Base-by-base conservation (phyloP, 176 grass and related monocot genomes). In the Alloteropsis semialata region DNA sequence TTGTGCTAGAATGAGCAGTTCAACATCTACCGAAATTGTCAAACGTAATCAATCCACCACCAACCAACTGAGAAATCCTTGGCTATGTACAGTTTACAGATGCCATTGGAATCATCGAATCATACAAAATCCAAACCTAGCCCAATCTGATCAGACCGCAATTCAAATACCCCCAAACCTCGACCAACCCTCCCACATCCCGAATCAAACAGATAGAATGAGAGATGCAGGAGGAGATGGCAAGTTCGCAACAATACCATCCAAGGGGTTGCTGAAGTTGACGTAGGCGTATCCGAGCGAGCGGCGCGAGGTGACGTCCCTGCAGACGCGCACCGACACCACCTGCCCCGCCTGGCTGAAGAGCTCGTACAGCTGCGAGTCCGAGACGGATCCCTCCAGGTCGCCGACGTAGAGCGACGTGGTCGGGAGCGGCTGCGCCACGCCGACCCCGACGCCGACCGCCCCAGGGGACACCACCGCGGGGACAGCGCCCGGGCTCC, bases 231-330 rank as follows among this genome's bases (percentile, higher is more conserved):
- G 16, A 17, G 10, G 54, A 41, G 29, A n/a, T n/a, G n/a, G 66
- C 61, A 60, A 67, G 53, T 74, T 56, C 78, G 76, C 19, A 30
- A 29, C 33, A 5, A 76, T 86, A 98, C 96, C 92, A 88, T 98
- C 92, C 53, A 91, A 2, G 33, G 92, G 86, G 70, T 85, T 91
- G 77, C 29, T 84, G 92, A 84, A 98, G 92, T 98, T 98, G 65
- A 98, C 96, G 60, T 98, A 98, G 82, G 90, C 96, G 72, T 98
- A 98, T 27, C 96, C 92, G 38, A 98, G 92, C 38, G 92, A 98
- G 39, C 89, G 87, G 57, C 92, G 85, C 27, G 90, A 76, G 72
- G n/a, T 86, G 77, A 88, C 34, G 67, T 98, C 92, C 65, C 96
- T 86, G 84, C 96, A 98, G 74, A 98, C 96, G 41, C 96, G 90